Evolutionary conservation across 768 basidiomycete genomes (phyloP).

Genomic region (Trametes meyenii): DNA sequence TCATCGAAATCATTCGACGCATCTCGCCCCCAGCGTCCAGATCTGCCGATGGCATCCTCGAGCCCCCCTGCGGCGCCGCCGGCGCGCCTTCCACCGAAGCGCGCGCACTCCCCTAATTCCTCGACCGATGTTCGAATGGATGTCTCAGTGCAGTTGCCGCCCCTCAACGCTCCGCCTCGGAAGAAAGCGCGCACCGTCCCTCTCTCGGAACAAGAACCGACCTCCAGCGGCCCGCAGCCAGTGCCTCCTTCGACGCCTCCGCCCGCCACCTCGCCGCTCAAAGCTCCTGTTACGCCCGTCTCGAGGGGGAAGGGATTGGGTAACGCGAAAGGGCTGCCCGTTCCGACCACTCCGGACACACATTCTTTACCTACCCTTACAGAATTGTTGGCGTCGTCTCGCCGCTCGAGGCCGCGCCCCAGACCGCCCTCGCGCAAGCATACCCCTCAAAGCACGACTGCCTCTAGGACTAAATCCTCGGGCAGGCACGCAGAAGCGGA

Average conservation of each 20-base stretch:
- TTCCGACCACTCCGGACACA: constrained; percentile 33
- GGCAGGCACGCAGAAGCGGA: constrained; percentile 15
- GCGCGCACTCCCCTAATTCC: constrained; percentile 23
- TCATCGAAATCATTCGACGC: constrained; percentile 24
- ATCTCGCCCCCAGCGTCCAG: constrained; percentile 23
- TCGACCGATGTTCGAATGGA: constrained; percentile 19
- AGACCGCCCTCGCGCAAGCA: constrained; percentile 34
- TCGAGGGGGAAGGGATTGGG: constrained; percentile 27
- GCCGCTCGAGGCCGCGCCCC: constrained; percentile 37
- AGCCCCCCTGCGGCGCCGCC: constrained; percentile 17
- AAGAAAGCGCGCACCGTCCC: constrained; percentile 28
- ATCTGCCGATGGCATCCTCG: constrained; percentile 26
- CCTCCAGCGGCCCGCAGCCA: constrained; percentile 22
- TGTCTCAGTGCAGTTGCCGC: constrained; percentile 12
- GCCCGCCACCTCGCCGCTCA: constrained; percentile 35
- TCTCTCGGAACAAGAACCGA: constrained; percentile 15
- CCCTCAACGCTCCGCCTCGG: constrained; percentile 1
- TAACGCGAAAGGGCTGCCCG: constrained; percentile 29
- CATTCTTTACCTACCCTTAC: constrained; percentile 43
- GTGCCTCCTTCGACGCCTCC: constrained; percentile 35
- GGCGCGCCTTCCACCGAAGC: constrained; percentile 19
- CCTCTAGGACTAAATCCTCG: neutral
- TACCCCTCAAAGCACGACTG: constrained; percentile 16
- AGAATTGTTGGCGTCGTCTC: constrained; percentile 49
- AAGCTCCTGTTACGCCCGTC: constrained; percentile 18